Evolutionary conservation across 202 grass and related monocot species (phyloP), one percentile per base, ranked within the genome.

Genomic region (Musa balbisiana): DNA sequence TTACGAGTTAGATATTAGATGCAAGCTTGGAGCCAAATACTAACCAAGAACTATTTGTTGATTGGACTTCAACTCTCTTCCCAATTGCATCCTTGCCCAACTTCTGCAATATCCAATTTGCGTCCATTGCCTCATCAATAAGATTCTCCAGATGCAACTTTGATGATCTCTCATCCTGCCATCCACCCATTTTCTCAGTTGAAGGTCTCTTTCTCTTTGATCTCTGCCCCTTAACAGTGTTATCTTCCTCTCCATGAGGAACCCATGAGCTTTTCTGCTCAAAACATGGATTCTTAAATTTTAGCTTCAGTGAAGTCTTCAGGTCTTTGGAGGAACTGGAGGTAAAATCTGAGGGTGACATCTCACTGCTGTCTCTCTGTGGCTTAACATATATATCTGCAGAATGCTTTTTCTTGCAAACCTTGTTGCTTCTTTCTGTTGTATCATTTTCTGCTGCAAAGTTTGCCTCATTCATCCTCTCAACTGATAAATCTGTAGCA

Each of bases 161-260:
- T 80, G 80, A 80, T 49, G 72, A 69, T 67, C 55, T 59, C 23
- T 60, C 76, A 17, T 73, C 87, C 56, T 91, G 84, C 11, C 22
- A 83, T 78, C 64, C 70, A 87, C 76, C 87, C 11, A 62, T 54
- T 76, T 92, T 93, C 27, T 89, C 85, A 64, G 76, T 82, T 0
- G 86, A 91, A 67, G 95, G 88, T 17, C 91, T 89, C 85, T 98
- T 98, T 73, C 95, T 98, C 85, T 94, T 98, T 81, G 91, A 98
- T 78, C 95, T 87, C 80, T 98, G 95, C 19, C 95, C 95, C 78
- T 98, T 98, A 79, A 92, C 85, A 81, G 87, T 86, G 80, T 78
- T 86, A 71, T 78, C 64, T 60, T 71, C 80, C 25, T 81, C 72
- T 50, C 65, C 80, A 27, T 82, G 69, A 62, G 80, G 78, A 69